Evolutionary conservation across 768 basidiomycete genomes (phyloP).

Genomic region (Russula sp.): DNA sequence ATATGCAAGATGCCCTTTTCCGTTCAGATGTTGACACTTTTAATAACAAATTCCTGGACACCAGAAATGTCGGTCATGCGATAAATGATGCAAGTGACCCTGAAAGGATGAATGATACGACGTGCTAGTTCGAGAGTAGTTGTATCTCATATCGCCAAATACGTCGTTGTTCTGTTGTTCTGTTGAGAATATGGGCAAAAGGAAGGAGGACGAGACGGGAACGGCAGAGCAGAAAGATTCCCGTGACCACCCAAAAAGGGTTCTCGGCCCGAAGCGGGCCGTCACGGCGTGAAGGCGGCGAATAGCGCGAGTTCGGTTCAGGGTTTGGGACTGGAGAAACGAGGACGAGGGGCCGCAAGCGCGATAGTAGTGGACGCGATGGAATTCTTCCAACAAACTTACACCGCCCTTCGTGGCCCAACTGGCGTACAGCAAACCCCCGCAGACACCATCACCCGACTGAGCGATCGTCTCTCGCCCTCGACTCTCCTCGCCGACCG

Average conservation of each 20-base stretch:
- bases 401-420: slow-evolving; percentile 78
- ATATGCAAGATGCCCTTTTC: not conserved
- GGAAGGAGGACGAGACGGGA: not conserved
- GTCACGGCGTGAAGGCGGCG: not conserved
- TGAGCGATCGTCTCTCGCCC: slow-evolving; percentile 88
- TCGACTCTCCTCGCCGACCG: slow-evolving; percentile 85
- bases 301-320: not conserved
- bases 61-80: not conserved
- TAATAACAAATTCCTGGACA: not conserved
- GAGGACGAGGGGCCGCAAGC: not conserved
- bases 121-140: not conserved
- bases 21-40: not conserved
- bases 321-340: not conserved
- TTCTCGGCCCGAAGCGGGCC: not conserved
- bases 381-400: slow-evolving; percentile 83
- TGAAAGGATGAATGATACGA: not conserved
- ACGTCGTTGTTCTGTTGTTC: not conserved
- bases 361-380: slow-evolving; percentile 33
- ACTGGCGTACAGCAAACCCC: slow-evolving; percentile 79
- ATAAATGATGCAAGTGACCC: not conserved
- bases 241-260: no score
- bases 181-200: not conserved
- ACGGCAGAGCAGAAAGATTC: no score
- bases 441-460: slow-evolving; percentile 75
- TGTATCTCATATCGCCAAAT: not conserved